These are phyloP conservation scores for Metschnikowia arizonensis DNA, from an alignment of 805 yeast genomes.

Conservation along the genomic window DNA sequence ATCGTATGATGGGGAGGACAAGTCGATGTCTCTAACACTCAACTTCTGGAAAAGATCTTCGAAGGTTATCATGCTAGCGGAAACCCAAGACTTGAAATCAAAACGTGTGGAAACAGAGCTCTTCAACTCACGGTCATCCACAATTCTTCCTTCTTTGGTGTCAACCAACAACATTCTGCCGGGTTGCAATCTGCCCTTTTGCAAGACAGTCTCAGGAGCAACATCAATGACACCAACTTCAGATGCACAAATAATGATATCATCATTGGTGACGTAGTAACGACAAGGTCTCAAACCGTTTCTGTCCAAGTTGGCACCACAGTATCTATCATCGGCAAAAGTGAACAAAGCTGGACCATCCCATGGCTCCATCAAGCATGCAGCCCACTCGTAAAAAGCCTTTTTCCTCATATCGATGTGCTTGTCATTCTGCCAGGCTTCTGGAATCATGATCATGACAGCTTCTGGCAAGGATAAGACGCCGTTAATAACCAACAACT, in stretches of 20 bases:
- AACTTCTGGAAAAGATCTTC: constrained; percentile 68
- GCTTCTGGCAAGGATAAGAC: constrained; percentile 93
- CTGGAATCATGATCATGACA: constrained; percentile 94
- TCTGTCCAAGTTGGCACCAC: constrained; percentile 97
- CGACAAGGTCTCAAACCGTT: constrained; percentile 98
- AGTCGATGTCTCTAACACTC: constrained; percentile 31
- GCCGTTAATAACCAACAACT: constrained; percentile 86
- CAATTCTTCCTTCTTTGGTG: constrained; percentile 87
- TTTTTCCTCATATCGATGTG: constrained; percentile 85
- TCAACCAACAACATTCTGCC: constrained; percentile 96
- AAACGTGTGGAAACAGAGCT: constrained; percentile 69
- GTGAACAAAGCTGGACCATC: constrained; percentile 98
- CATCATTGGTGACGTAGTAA: constrained; percentile 91
- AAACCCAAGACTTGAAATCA: constrained; percentile 92
- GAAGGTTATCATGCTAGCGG: constrained; percentile 80
- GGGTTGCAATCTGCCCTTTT: constrained; percentile 92
- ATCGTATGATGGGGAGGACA: constrained; percentile 16
- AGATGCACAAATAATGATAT: constrained; percentile 94
- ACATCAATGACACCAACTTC: constrained; percentile 96
- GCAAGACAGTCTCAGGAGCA: constrained; percentile 73
- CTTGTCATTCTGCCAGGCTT: constrained; percentile 91
- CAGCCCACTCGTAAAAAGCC: constrained; percentile 99
- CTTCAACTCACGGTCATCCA: constrained; percentile 89
- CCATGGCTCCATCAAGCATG: constrained; percentile 99
- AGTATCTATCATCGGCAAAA: constrained; percentile 94